A percentile compares a stretch with the other conserved stretches of the same genome.
These are phyloP conservation scores for Lunasporangiospora selenospora DNA, from an alignment of 192 early-diverging fungal genomes.

Conservation along the genomic window DNA sequence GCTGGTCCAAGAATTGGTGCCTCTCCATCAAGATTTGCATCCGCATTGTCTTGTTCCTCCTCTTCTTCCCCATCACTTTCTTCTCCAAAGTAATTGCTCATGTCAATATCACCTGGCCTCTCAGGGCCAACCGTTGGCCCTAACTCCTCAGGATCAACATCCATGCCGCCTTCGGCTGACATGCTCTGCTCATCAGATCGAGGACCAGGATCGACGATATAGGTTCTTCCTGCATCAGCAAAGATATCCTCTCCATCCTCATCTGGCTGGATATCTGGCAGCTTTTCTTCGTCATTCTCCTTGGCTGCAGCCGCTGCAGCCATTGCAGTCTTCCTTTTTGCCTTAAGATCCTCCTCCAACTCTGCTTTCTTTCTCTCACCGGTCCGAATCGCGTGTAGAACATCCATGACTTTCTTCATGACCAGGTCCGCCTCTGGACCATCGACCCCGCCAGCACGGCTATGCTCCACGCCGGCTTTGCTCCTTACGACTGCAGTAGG, in stretches of 20 bases:
- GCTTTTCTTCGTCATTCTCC: slow-evolving; percentile 15
- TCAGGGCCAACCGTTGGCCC: slow-evolving; percentile 27
- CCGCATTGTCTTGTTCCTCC: slow-evolving; percentile 5
- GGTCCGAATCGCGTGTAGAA: slow-evolving; percentile 59
- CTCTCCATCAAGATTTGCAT: slow-evolving; percentile 5
- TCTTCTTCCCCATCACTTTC: slow-evolving; percentile 35
- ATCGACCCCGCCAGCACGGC: slow-evolving; percentile 49
- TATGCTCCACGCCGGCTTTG: slow-evolving; percentile 66
- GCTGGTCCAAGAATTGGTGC: slow-evolving; percentile 34
- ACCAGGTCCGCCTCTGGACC: slow-evolving; percentile 68
- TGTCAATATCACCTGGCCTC: slow-evolving; percentile 28
- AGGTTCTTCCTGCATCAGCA: slow-evolving; percentile 84
- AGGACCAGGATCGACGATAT: slow-evolving; percentile 59
- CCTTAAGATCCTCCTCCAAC: slow-evolving; percentile 52
- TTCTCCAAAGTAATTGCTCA: slow-evolving; percentile 39
- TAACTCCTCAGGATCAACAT: slow-evolving; percentile 33
- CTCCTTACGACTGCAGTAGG: slow-evolving; percentile 81
- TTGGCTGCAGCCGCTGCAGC: slow-evolving; percentile 18
- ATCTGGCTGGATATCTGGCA: slow-evolving; percentile 37
- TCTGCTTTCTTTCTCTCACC: slow-evolving; percentile 40
- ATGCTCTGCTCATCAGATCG: neutral
- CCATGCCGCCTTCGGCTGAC: slow-evolving; percentile 12
- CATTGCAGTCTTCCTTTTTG: slow-evolving; percentile 50
- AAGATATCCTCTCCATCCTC: slow-evolving; percentile 85
- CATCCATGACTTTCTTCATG: slow-evolving; percentile 72